Base-by-base conservation (phyloP, 2,329 filamentous ascomycete genomes). In the Arthrinium puccinioides region DNA sequence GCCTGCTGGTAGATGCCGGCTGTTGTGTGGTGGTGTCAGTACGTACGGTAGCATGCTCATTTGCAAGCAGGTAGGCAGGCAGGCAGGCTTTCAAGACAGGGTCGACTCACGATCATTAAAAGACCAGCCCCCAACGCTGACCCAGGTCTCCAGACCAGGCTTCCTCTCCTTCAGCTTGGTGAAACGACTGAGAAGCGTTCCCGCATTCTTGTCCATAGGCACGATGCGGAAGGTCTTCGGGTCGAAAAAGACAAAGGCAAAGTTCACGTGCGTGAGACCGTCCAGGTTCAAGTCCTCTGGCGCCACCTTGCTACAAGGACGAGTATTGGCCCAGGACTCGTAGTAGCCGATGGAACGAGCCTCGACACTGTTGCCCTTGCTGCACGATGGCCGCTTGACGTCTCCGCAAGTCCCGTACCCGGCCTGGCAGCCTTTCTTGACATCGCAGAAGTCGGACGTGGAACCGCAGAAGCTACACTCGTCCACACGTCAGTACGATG, bases 111-210 rank as follows among this genome's bases (percentile, higher is more conserved):
- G 30, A 15, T 40, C 33, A 1, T 25, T 36, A 13, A 40, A 40
- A 4, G 26, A 32, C 38, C 33, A 40, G 5, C 33, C 33, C 9
- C 38, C 33, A 3, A 40, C 26, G 11, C 25, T 36, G 21, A 40
- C 19, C 33, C 33, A 40, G 9, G 32, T 15, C 27, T 40, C 14
- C 11, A 40, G 26, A 15, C 38, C 24, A 13, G 19, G 14, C 7
- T 46, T 41, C 28, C 38, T 44, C 37, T 46, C 42, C 26, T 45
- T 44, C 33, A 41, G 24, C 28, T 20, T 31, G 14, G 6, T 31
- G 14, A 16, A 31, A 11, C 10, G 14, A 10, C 14, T 31, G 6
- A 31, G 25, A 27, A 27, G 10, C 6, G 25, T n/a, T 5, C 25
- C 25, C 2, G 25, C 10, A 7, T 27, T 27, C 25, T 27, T 27